Base-by-base conservation (phyloP, 1,284 basidiomycete species). In the Puccinia brachypodii region DNA sequence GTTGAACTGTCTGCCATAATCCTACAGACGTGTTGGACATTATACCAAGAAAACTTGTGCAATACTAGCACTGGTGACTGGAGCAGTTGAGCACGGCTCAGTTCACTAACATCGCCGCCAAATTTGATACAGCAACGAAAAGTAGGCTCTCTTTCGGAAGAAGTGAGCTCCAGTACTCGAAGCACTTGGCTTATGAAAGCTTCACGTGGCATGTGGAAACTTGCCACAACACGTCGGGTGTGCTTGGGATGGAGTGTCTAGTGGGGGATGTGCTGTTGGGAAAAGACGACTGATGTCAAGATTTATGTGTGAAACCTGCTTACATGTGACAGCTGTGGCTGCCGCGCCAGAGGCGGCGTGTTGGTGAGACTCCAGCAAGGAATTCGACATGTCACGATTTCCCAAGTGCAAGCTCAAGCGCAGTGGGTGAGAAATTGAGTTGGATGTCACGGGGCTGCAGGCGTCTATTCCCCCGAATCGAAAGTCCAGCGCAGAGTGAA, bases 391-490 rank as follows among this genome's bases (percentile, higher is more conserved):
- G 53, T 72, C 69, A 72, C 53, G 69, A 31, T 47, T 40, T 42
- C 69, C 22, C 69, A 72, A 38, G 69, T 60, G 38, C 53, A 74
- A 60, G 25, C 33, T 42, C 38, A 74, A 19, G 3, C 11, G 72
- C 13, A 53, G 19, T 60, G 72, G 36, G 25, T 16, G 71, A 31
- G 72, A n/a, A n/a, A 74, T 74, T 1, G 72, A 74, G 53, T 74
- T 53, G 38, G 72, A 74, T 42, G 72, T 74, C 33, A 74, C 72
- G 16, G 72, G 72, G 62, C n/a, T n/a, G 25, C 47, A 73, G 33
- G 71, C 11, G 19, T 69, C 38, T 16, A 69, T 69, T 28, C 44
- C 40, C 19, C 56, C 47, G 47, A 58, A 74, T 31, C 60, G 72
- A 25, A 74, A 74, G 47, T 74, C 72, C 22, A 74, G 36, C n/a